Base-by-base conservation (phyloP, 208 protist species). In the Leptomonas pyrrhocoris region DNA sequence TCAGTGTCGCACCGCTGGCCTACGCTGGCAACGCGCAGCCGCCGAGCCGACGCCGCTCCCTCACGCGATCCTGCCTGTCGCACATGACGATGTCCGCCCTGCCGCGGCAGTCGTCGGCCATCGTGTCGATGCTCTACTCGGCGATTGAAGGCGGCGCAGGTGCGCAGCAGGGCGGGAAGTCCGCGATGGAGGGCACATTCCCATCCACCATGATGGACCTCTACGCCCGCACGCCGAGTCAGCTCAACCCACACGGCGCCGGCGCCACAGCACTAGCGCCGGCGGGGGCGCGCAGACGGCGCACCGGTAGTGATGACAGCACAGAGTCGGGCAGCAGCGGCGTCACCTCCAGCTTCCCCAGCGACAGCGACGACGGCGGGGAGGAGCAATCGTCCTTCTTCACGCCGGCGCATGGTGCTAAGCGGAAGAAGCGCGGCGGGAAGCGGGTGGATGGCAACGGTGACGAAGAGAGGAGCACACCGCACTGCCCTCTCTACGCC, bases 121-220 rank as follows among this genome's bases (percentile, higher is more conserved):
- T 43, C 19, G 31, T 28, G 18, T 66, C 60, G 19, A 43, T 66
- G 36, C n/a, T 75, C 7, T 75, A 65, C 42, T 64, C 61, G 15
- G 42, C 43, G 34, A 50, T 53, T 36, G 69, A 75, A 30, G 45
- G 36, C 34, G 23, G 48, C 46, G 21, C 40, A 2, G 40, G 38
- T 38, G 45, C 43, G 38, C 53, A 30, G 36, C 2, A 9, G 19
- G 19, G 13, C 46, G 34, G 45, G 8, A 38, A 68, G 36, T 36
- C 46, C 11, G 31, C 25, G 15, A 55, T 63, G 50, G 34, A 68
- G 27, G 51, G 45, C 19, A 68, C 30, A 21, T 43, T 62, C 34
- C 43, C 69, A 1, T 68, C 69, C 34, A 43, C 64, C 69, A 54
- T 53, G 50, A 51, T 58, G 69, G 62, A 75, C 34, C 34, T 56